Evolutionary conservation across 441 rosid genomes (phyloP), one percentile per base, ranked within the genome.

Genomic region (Sinapis alba): DNA sequence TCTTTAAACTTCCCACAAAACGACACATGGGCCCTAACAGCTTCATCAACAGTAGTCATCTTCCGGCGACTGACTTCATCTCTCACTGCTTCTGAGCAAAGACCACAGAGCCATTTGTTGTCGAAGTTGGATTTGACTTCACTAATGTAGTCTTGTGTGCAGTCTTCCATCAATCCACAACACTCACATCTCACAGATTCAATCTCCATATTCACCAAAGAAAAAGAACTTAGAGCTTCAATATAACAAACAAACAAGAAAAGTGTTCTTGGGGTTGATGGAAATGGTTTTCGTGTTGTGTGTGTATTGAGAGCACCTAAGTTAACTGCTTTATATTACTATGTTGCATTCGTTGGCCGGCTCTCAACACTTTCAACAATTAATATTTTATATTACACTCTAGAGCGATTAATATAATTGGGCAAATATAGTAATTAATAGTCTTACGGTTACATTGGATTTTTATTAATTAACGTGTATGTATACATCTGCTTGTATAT

Each of bases 31-130:
- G 97, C 98, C 54, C 81, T 84, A 63, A 96, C 89, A 8, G 99
- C 99, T 67, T 96, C 98, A 45, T 90, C 97, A 72, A 91, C 78
- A 7, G 78, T 67, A 21, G 70, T 68, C 56, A 73, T 67, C 72
- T 78, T 84, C 66, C 77, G 83, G 59, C 91, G 81, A 50, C 68
- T 77, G 3, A 78, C 87, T 78, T 96, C 99, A 26, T 96, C 96
- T 60, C 89, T 80, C 13, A 93, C 99, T 19, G 99, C 97, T 78
- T 90, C 99, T 5, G 97, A 90, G 79, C 99, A 96, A 63, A 96
- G 83, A 72, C 99, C 99, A 79, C 99, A 96, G 0, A 96, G 83
- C 99, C 99, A 95, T 84, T 91, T 93, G 54, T 90, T 97, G 20
- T 87, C 93, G 71, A 96, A 96, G 75, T 91, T 90, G 57, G 88